phyloP scores from a whole-genome alignment of 345 rosid species.

The Iberis pinnata region DNA sequence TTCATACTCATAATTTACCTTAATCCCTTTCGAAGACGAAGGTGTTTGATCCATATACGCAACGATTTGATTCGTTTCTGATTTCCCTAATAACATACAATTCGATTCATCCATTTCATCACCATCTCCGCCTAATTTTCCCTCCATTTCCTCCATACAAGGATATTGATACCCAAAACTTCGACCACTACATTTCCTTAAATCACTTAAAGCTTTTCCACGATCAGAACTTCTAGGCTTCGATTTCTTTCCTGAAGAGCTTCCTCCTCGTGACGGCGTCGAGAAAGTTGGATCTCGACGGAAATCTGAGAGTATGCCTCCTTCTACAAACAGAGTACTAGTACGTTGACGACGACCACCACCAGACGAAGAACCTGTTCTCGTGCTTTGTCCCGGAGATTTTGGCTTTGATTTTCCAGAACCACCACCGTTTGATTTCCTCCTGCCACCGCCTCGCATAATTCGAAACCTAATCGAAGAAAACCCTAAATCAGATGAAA shows the following conservation, averaged over 20 bases:
- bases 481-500: constrained; percentile 17
- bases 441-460: constrained; percentile 55
- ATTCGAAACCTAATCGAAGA: background rate
- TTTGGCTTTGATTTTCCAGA: constrained; percentile 24
- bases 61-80: constrained; percentile 41
- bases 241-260: constrained; percentile 20
- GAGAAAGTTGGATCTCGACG: constrained; percentile 29
- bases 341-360: constrained; percentile 29
- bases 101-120: constrained; percentile 25
- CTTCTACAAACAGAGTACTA: constrained; percentile 56
- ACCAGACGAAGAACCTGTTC: constrained; percentile 28
- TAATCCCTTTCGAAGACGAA: constrained; percentile 26
- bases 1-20: constrained; percentile 40
- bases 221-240: constrained; percentile 37
- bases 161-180: constrained; percentile 47
- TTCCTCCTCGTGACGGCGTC: constrained; percentile 39
- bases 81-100: constrained; percentile 41
- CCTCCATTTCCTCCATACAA: constrained; percentile 34
- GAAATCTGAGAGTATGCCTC: constrained; percentile 72
- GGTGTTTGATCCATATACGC: constrained; percentile 58
- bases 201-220: constrained; percentile 34
- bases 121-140: constrained; percentile 14
- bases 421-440: constrained; percentile 36
- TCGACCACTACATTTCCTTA: constrained; percentile 31
- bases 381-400: constrained; percentile 27